Evolutionary conservation across 345 rosid species (phyloP), one percentile per base, ranked within the genome.

Genomic region (Firmiana major): DNA sequence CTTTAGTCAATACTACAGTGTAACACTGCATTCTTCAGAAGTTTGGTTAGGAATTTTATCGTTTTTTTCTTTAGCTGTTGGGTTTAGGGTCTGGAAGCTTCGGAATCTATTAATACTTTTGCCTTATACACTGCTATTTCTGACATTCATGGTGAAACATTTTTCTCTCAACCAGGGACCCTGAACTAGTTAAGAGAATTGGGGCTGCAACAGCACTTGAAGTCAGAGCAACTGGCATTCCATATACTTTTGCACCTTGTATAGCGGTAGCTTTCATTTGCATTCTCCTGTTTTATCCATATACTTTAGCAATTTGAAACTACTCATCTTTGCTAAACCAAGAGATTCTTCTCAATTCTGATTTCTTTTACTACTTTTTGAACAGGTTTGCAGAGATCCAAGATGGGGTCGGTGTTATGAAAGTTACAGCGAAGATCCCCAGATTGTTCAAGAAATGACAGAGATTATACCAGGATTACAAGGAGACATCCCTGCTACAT

Each of bases 391-490:
- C 71, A 87, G 98, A 84, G 98, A 96, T 85, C 98, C 98, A 11
- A 88, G 98, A 81, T 96, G 98, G 99, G 97, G 99, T 62, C 81
- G 98, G 49, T 96, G 99, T 83, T 96, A 90, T 4, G 98, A 96
- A 83, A 96, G 99, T 84, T 96, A 88, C 78, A 92, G 97, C 54
- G 97, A 93, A 85, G 95, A 96, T 77, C 91, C 87, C 9, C 76
- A 70, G 7, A 46, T 96, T 72, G 98, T 91, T 81, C 85, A 84
- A 81, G 85, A 79, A 70, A 90, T 96, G 98, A 90, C 98, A 9
- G 85, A 86, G 67, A 82, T 96, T 78, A 7, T 96, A 34, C 84
- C 90, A 1, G 98, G 98, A 63, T 86, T 96, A 22, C 99, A 96
- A 74, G 99, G 98, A 71, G 89, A 88, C 21, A 58, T 88, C 72